A percentile compares a stretch with the other conserved stretches of the same genome.
These are phyloP conservation scores for Blastomyces emzantsi DNA, from an alignment of 2,329 filamentous ascomycete genomes.

Conservation along the genomic window DNA sequence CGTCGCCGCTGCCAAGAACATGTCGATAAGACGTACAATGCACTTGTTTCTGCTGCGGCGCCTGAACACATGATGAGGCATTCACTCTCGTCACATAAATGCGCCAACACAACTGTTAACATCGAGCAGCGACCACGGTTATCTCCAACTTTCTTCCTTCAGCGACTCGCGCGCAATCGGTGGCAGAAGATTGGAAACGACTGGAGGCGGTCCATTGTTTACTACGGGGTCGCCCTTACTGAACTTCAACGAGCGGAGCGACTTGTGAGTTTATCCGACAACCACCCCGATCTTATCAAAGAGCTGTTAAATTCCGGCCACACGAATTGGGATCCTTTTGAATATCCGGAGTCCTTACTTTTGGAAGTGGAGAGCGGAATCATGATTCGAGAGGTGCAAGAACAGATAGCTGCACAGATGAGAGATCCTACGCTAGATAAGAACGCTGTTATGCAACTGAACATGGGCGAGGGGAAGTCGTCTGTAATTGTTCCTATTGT, in stretches of 20 bases:
- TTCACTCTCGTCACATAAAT: background rate
- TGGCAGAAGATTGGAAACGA: conserved; percentile 11
- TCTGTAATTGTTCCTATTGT: conserved; percentile 62
- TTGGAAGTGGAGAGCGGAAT: conserved; percentile 58
- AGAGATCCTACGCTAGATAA: conserved; percentile 43
- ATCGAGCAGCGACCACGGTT: conserved; percentile 19
- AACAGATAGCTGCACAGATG: conserved; percentile 54
- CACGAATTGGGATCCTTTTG: conserved; percentile 47
- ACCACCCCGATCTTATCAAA: conserved; percentile 21
- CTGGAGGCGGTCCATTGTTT: conserved; percentile 20
- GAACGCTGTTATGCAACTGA: conserved; percentile 57
- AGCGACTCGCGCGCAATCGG: conserved; percentile 19
- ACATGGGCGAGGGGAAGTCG: conserved; percentile 62
- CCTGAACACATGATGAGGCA: background rate
- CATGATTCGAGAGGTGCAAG: conserved; percentile 52
- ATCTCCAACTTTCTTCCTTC: conserved; percentile 18
- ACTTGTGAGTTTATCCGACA: conserved; percentile 15
- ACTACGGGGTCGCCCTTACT: conserved; percentile 24
- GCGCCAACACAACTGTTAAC: background rate
- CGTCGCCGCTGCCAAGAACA: conserved; percentile 24
- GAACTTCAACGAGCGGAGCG: conserved; percentile 24
- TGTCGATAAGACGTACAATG: background rate
- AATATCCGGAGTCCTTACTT: conserved; percentile 54
- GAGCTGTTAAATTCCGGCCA: conserved; percentile 46
- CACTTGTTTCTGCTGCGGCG: conserved; percentile 4